Evolutionary conservation across 1,284 basidiomycete species (phyloP), one percentile per base, ranked within the genome.

Genomic region (Stereum hirsutum): DNA sequence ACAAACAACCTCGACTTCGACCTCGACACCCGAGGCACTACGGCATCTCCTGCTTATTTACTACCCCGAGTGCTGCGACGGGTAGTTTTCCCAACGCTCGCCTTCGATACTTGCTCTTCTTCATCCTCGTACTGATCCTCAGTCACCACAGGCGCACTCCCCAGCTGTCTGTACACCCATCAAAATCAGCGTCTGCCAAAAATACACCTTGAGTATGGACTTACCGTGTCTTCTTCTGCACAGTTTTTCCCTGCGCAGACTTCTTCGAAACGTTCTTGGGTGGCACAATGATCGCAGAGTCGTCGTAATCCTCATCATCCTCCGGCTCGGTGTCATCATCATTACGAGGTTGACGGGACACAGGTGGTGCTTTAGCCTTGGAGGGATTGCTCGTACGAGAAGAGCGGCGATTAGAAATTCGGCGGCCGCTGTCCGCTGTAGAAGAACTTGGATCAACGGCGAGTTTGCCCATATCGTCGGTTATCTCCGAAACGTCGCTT

Each of bases 141-240:
- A 5, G 63, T 70, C 12, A 67, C 51, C 10, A 69, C 55, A 11
- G 51, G 52, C 46, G 66, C 69, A 55, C 62, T 70, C 14, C 66
- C 67, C 20, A 73, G 55, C 37, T 65, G 62, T 45, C 69, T 72
- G 44, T 5, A 20, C 33, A 4, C 25, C 8, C 5, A 30, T 20
- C 17, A 1, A 21, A 11, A 1, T 35, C 10, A 31, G 7, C n/a
- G 17, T 40, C 6, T 20, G 35, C 12, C 39, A 20, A 23, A 27
- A 44, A 37, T 20, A 23, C 12, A 41, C 14, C n/a, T 30, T 5
- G 40, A 2, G 23, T n/a, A 24, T 17, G 28, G 11, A 50, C 58
- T 54, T 28, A 68, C 68, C 67, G 57, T 52, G 68, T 72, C 61
- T 70, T 72, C 58, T 73, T 74, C 51, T 67, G 68, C 32, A 49